A percentile compares a stretch with the other conserved stretches of the same genome.
Evolutionary conservation across 2,329 filamentous ascomycete genomes (phyloP).

Genomic region (Saccharata proteae): DNA sequence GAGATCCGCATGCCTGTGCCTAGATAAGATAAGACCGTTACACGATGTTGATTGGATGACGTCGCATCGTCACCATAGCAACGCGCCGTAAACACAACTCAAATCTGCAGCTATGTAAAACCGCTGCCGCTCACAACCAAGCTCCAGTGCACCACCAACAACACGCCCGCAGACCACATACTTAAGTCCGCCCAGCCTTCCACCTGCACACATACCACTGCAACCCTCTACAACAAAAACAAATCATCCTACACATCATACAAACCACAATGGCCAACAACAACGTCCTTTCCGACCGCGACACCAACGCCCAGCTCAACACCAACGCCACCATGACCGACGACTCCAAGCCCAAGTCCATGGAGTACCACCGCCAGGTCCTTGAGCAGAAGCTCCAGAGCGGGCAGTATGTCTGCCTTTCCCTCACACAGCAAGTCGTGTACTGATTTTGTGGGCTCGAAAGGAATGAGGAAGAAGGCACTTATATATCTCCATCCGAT

Average conservation of each 20-base stretch:
- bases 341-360: constrained; percentile 29
- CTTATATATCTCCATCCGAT: constrained; percentile 76
- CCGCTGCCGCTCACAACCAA: too few relatives aligned
- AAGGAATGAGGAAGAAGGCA: constrained; percentile 11
- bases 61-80: too few relatives aligned
- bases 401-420: constrained; percentile 42
- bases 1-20: too few relatives aligned
- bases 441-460: constrained; percentile 7
- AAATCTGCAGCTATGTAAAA: too few relatives aligned
- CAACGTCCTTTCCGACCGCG: constrained; percentile 52
- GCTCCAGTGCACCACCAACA: too few relatives aligned
- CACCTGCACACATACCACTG: too few relatives aligned
- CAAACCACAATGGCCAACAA: constrained; percentile 38
- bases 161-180: too few relatives aligned
- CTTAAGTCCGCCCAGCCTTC: too few relatives aligned
- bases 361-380: constrained; percentile 69
- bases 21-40: too few relatives aligned
- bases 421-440: constrained; percentile 1
- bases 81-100: too few relatives aligned
- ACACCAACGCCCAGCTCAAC: constrained; percentile 45
- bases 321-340: constrained; percentile 14
- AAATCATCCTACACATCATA: too few relatives aligned
- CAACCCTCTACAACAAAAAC: background rate
- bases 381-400: constrained; percentile 60
- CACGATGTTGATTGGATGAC: too few relatives aligned